phyloP scores from a whole-genome alignment of 176 grass and related monocot species.

The Alopecurus myosuroides region DNA sequence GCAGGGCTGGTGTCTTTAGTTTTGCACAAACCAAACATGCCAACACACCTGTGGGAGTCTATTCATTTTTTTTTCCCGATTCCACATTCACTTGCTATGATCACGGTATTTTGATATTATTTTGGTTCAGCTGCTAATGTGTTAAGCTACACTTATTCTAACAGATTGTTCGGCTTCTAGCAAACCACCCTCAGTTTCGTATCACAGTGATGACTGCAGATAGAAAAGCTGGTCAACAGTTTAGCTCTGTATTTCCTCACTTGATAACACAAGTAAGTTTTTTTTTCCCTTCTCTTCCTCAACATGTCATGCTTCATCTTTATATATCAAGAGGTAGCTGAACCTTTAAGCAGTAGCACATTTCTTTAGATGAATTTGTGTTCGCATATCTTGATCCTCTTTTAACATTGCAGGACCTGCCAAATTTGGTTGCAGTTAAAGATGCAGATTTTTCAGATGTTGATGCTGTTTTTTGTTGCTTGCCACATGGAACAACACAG shows the following conservation, averaged over 20 bases:
- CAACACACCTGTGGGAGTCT: neutral
- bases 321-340: neutral
- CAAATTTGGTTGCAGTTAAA: constrained; percentile 84
- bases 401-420: constrained; percentile 64
- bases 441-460: constrained; percentile 85
- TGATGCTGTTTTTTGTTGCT: constrained; percentile 99
- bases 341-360: neutral
- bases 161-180: constrained; percentile 83
- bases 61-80: neutral
- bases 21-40: neutral
- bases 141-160: neutral
- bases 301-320: neutral
- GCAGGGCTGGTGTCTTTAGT: neutral
- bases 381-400: constrained; percentile 6
- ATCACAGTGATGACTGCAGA: constrained; percentile 92
- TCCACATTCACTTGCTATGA: neutral
- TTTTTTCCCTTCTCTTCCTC: neutral
- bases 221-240: constrained; percentile 83
- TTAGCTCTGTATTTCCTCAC: constrained; percentile 94
- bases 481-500: constrained; percentile 98
- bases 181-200: constrained; percentile 71
- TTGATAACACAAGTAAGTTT: constrained; percentile 65
- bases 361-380: neutral
- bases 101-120: neutral
- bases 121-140: constrained; percentile 11